A percentile compares a stretch with the other conserved stretches of the same genome.
phyloP scores from a whole-genome alignment of 495 filamentous ascomycete genomes.

The Lasiosphaeris hirsuta region DNA sequence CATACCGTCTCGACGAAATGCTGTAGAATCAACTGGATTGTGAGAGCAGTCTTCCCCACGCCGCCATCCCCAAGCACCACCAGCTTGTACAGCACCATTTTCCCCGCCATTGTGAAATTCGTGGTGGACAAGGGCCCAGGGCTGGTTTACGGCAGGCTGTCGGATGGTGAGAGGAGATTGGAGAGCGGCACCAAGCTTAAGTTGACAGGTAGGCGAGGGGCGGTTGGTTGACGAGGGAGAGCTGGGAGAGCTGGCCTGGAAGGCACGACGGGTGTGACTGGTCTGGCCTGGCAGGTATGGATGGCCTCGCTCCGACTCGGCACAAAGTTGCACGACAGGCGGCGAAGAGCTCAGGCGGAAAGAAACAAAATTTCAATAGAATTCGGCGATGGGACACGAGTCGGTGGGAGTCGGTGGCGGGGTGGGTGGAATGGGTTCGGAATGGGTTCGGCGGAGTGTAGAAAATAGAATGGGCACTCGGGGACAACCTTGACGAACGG shows the following conservation, averaged over 20 bases:
- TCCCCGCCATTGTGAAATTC: slow-evolving; percentile 50
- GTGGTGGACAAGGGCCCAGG: slow-evolving; percentile 8
- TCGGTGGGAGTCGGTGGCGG: too few species aligned
- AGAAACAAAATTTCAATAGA: background rate
- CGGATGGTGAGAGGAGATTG: slow-evolving; percentile 10
- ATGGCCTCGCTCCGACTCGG: slow-evolving; percentile 2
- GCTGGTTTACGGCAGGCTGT: slow-evolving; percentile 4
- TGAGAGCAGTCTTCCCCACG: slow-evolving; percentile 95
- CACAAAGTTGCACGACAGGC: background rate
- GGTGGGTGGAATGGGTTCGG: background rate
- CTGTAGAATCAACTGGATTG: slow-evolving; percentile 81
- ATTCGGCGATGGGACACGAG: background rate
- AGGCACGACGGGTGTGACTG: background rate
- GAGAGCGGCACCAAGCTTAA: slow-evolving; percentile 9
- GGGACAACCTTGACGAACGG: background rate
- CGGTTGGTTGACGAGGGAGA: background rate
- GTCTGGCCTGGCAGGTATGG: background rate
- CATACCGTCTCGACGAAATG: slow-evolving; percentile 58
- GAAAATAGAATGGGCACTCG: background rate
- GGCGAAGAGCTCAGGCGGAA: background rate
- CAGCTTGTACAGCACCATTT: slow-evolving; percentile 98
- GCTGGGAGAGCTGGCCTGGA: background rate
- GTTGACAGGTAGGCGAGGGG: slow-evolving; percentile 1
- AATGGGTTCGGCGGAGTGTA: slow-evolving; percentile 1
- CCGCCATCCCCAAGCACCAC: slow-evolving; percentile 81